Conservation (phyloP, 805 yeast species). For the Priceomyces castillae region DNA sequence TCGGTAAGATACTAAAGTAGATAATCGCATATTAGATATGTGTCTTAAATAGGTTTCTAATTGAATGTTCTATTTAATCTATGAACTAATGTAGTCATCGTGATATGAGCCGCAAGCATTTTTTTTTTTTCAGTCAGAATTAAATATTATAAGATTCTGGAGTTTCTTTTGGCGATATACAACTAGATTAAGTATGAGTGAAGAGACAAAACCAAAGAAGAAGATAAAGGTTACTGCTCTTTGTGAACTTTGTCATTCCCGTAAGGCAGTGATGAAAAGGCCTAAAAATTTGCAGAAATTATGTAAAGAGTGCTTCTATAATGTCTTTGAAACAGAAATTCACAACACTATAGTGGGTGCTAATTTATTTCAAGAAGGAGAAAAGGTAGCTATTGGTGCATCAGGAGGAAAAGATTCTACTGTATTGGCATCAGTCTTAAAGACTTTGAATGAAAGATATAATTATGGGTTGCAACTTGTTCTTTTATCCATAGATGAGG, state of each 20-base stretch:
- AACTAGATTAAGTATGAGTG: not conserved
- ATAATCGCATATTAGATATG: not conserved
- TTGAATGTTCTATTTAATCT: not conserved
- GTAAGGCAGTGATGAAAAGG: constrained; percentile 83
- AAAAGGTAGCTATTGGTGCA: constrained; percentile 93
- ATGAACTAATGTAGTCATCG: not conserved
- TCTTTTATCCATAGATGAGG: constrained; percentile 89
- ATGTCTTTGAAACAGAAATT: constrained; percentile 91
- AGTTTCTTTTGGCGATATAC: not conserved
- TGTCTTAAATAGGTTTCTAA: constrained; percentile 1
- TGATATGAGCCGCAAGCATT: not conserved
- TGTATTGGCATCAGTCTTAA: constrained; percentile 84
- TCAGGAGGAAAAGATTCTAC: constrained; percentile 99
- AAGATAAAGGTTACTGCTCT: constrained; percentile 41
- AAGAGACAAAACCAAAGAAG: constrained; percentile 9
- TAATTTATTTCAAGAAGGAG: constrained; percentile 73
- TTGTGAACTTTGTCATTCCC: constrained; percentile 80
- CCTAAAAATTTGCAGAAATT: constrained; percentile 90
- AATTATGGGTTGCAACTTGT: constrained; percentile 84
- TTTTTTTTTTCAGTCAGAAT: not conserved
- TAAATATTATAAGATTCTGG: not conserved
- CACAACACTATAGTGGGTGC: constrained; percentile 81
- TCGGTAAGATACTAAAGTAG: constrained; percentile 3
- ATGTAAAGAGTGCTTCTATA: constrained; percentile 86
- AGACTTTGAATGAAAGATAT: constrained; percentile 82